These are phyloP conservation scores for Fraxinus excelsior DNA, from an alignment of 257 asterid genomes.

Conservation along the genomic window DNA sequence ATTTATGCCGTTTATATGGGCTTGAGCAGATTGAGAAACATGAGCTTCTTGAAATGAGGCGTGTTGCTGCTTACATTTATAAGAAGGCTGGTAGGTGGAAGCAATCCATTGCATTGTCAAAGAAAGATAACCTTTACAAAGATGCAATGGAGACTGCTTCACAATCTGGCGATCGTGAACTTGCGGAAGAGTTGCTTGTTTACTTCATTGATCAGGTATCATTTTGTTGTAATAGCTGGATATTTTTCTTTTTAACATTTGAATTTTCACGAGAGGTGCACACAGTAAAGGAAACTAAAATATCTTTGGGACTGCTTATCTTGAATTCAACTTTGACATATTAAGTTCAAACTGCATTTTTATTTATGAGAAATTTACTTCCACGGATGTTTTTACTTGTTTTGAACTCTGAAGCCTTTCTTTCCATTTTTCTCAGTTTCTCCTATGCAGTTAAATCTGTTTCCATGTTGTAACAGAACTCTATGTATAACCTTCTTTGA, in stretches of 20 bases:
- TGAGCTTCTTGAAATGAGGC: slow-evolving; percentile 96
- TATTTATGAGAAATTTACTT: background rate
- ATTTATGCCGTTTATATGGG: slow-evolving; percentile 11
- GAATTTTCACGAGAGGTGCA: background rate
- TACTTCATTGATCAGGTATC: slow-evolving; percentile 86
- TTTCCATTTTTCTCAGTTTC: background rate
- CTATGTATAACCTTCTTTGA: background rate
- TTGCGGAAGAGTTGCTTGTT: slow-evolving; percentile 93
- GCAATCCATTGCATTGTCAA: slow-evolving; percentile 92
- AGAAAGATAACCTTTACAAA: slow-evolving; percentile 86
- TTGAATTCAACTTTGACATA: background rate
- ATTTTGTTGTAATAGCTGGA: background rate
- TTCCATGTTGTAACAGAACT: background rate
- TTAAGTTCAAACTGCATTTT: background rate
- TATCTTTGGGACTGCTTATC: background rate
- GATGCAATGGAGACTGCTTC: slow-evolving; percentile 99
- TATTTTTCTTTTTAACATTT: slow-evolving; percentile 5
- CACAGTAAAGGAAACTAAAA: background rate
- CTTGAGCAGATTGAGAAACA: slow-evolving; percentile 83
- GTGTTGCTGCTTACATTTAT: slow-evolving; percentile 95
- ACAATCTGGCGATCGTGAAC: slow-evolving; percentile 96
- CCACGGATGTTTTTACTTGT: background rate
- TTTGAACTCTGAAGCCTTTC: background rate
- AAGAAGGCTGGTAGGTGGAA: slow-evolving; percentile 98
- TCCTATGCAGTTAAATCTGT: background rate